phyloP scores from a whole-genome alignment of 2,329 filamentous ascomycete genomes.

The Bipolaris cookei region DNA sequence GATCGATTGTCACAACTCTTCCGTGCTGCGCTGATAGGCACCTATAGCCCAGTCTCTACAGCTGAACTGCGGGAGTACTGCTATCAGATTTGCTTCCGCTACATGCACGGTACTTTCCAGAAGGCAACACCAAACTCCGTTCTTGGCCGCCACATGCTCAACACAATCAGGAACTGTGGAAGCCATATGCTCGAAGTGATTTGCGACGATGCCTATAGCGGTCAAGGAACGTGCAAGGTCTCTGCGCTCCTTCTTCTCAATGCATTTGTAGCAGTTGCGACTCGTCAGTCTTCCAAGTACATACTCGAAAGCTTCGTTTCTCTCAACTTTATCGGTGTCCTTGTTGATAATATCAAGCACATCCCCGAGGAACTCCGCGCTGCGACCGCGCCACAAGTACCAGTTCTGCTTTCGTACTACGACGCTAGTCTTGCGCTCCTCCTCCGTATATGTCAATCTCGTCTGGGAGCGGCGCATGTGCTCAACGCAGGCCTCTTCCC shows the following conservation, averaged over 20 bases:
- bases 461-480: slow-evolving; percentile 83
- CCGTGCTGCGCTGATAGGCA: slow-evolving; percentile 80
- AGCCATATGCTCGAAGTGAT: slow-evolving; percentile 82
- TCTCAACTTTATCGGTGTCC: slow-evolving; percentile 87
- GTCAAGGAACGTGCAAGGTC: slow-evolving; percentile 80
- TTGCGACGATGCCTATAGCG: slow-evolving; percentile 91
- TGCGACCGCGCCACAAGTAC: slow-evolving; percentile 55
- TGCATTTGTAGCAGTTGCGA: slow-evolving; percentile 75
- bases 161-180: slow-evolving; percentile 79
- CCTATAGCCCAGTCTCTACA: slow-evolving; percentile 74
- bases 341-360: slow-evolving; percentile 84
- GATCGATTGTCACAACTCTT: slow-evolving; percentile 93
- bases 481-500: slow-evolving; percentile 88
- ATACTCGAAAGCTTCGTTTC: slow-evolving; percentile 81
- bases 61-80: slow-evolving; percentile 79
- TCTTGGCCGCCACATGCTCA: slow-evolving; percentile 59
- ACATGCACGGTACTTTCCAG: slow-evolving; percentile 71
- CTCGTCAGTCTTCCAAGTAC: slow-evolving; percentile 72
- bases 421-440: slow-evolving; percentile 82
- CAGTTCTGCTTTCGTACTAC: slow-evolving; percentile 64
- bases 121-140: slow-evolving; percentile 48
- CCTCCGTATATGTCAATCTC: slow-evolving; percentile 81
- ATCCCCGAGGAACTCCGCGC: slow-evolving; percentile 70
- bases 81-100: slow-evolving; percentile 90
- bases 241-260: slow-evolving; percentile 86